phyloP scores from a whole-genome alignment of 1,284 basidiomycete genomes.

The Anthracocystis setariae region DNA sequence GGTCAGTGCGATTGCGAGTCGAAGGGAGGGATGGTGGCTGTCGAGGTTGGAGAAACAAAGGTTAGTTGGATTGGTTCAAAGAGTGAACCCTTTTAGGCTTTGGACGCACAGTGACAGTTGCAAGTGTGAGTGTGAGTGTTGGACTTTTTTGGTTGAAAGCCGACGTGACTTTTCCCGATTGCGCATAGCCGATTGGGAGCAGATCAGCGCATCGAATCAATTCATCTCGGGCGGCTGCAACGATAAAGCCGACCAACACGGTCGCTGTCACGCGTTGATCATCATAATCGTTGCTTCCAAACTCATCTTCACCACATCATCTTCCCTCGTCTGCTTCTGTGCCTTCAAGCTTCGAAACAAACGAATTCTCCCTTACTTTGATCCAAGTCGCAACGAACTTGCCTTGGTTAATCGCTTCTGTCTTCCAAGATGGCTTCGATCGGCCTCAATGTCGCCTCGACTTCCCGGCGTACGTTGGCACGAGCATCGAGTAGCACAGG shows the following conservation, averaged over 20 bases:
- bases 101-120: constrained; percentile 6
- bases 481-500: constrained; percentile 7
- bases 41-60: too few species aligned
- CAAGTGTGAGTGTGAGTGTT: neutral
- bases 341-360: too few species aligned
- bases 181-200: neutral
- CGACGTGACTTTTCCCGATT: constrained; percentile 9
- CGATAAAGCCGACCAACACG: constrained; percentile 4
- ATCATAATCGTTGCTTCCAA: neutral
- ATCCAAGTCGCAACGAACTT: too few species aligned
- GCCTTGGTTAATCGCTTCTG: too few species aligned
- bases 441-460: constrained; percentile 24
- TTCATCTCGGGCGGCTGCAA: constrained; percentile 8
- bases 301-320: neutral
- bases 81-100: constrained; percentile 15
- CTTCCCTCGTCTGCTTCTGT: too few species aligned
- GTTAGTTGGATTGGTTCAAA: neutral
- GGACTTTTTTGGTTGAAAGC: constrained; percentile 21
- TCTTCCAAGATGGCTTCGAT: constrained; percentile 19
- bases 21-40: too few species aligned
- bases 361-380: too few species aligned
- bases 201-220: constrained; percentile 5
- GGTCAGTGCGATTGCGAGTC: too few species aligned
- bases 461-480: constrained; percentile 14
- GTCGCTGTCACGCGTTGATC: constrained; percentile 1